Evolutionary conservation across 345 rosid species (phyloP).

Genomic region (Citrus hindsii): DNA sequence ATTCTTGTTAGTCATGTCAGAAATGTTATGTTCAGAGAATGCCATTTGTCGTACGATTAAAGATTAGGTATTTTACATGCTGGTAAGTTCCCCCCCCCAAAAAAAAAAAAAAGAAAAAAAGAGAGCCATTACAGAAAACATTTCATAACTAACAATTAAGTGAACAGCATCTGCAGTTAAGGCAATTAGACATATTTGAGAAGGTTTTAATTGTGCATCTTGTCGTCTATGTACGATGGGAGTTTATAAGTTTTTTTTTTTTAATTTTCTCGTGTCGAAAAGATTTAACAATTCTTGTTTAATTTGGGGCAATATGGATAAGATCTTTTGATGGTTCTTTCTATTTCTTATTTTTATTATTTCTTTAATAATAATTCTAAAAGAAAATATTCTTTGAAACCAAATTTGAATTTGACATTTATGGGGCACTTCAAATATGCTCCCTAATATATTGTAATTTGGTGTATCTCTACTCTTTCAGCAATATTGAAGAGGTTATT

Average conservation of each 20-base stretch:
- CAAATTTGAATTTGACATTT: background rate
- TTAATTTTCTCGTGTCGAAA: background rate
- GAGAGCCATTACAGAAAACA: background rate
- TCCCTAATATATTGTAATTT: background rate
- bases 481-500: constrained; percentile 74
- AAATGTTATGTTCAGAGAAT: background rate
- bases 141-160: background rate
- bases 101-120: background rate
- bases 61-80: background rate
- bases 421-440: background rate
- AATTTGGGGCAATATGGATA: background rate
- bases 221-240: background rate
- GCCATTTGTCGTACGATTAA: background rate
- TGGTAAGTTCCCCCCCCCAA: background rate
- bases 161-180: background rate
- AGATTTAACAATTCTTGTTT: background rate
- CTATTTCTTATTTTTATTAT: background rate
- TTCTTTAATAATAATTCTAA: background rate
- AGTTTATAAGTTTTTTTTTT: background rate
- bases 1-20: background rate
- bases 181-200: background rate
- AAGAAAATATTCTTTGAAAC: background rate
- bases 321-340: background rate
- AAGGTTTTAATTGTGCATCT: background rate
- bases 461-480: constrained; percentile 21